Evolutionary conservation across 352 stramenopile genomes (phyloP).

Genomic region (Phytophthora podocarpi): DNA sequence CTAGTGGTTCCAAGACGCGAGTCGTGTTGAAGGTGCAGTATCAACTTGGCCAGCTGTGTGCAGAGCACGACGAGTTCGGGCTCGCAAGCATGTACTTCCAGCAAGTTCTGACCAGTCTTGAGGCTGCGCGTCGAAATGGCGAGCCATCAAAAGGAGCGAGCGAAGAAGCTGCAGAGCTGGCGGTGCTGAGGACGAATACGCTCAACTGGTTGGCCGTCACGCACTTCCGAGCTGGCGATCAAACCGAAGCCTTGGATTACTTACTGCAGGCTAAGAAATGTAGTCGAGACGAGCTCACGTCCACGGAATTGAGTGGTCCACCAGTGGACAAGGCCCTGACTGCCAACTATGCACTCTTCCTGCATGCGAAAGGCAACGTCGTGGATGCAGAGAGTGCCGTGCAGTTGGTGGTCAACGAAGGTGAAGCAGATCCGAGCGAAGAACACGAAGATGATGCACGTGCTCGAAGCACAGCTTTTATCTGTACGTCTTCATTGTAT

Average conservation of each 20-base stretch:
- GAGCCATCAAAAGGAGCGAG: background rate
- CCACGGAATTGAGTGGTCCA: background rate
- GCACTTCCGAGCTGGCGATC: slow-evolving; percentile 36
- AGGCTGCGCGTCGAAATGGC: background rate
- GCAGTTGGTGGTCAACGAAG: slow-evolving; percentile 28
- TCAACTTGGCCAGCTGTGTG: slow-evolving; percentile 41
- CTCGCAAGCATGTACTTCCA: slow-evolving; percentile 47
- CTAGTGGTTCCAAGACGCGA: slow-evolving; percentile 1
- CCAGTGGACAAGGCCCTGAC: slow-evolving; percentile 36
- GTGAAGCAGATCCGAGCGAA: background rate
- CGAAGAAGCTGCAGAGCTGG: slow-evolving; percentile 15
- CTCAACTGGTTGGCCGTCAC: slow-evolving; percentile 48
- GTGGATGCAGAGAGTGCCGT: slow-evolving; percentile 42
- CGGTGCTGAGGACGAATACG: slow-evolving; percentile 35
- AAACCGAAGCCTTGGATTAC: slow-evolving; percentile 39
- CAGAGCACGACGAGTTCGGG: slow-evolving; percentile 33
- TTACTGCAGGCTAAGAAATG: slow-evolving; percentile 47
- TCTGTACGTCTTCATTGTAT: slow-evolving; percentile 24
- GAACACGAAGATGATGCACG: slow-evolving; percentile 24
- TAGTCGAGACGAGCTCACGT: slow-evolving; percentile 2
- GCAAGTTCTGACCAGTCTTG: slow-evolving; percentile 27
- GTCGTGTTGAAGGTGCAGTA: slow-evolving; percentile 35
- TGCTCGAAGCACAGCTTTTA: slow-evolving; percentile 32
- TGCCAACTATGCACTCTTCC: slow-evolving; percentile 53
- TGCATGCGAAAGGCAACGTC: slow-evolving; percentile 39